Evolutionary conservation across 2,329 filamentous ascomycete species (phyloP), one percentile per base, ranked within the genome.

Genomic region (Diaporthe batatas): DNA sequence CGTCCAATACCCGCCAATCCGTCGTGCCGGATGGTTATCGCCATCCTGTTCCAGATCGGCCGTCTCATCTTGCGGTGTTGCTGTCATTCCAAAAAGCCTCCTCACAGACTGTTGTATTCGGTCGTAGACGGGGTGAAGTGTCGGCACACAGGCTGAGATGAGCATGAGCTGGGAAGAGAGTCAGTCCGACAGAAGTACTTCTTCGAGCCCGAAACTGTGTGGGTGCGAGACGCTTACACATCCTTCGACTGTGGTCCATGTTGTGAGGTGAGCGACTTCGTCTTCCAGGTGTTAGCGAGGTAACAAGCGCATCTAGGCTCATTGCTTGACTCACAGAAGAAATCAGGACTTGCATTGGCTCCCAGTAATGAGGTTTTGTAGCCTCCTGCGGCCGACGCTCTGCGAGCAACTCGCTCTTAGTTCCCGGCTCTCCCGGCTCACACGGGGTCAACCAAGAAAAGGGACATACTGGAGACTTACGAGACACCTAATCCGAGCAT

Each of bases 91-190:
- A 29, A 65, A 25, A 16, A 65, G 42, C 12, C 42, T 51, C 44
- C 44, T 23, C 42, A 65, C n/a, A 3, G 14, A 21, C 11, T 65
- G 29, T 47, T 65, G 62, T 51, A 65, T 51, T 65, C 29, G 51
- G 6, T 65, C 62, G 44, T 65, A 65, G 29, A 65, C 44, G n/a
- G 62, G 62, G 32, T 65, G 62, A n/a, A 65, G 62, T 14, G 62
- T 65, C 29, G 62, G 44, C 21, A 65, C 8, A 65, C 62, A 65
- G 32, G 62, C 44, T 25, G 62, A 65, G 14, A 65, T 65, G 14
- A 65, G 62, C 62, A 65, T 65, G 44, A 65, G 25, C 59, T 65
- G 59, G 42, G 42, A 36, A 10, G 59, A 23, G 29, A 44, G 29
- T 51, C 32, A 65, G 47, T 65, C 62, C 23, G 21, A 12, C 12